A percentile compares a stretch with the other conserved stretches of the same genome.
phyloP scores from a whole-genome alignment of 169 alveolate species.

The Plasmodium gonderi region DNA sequence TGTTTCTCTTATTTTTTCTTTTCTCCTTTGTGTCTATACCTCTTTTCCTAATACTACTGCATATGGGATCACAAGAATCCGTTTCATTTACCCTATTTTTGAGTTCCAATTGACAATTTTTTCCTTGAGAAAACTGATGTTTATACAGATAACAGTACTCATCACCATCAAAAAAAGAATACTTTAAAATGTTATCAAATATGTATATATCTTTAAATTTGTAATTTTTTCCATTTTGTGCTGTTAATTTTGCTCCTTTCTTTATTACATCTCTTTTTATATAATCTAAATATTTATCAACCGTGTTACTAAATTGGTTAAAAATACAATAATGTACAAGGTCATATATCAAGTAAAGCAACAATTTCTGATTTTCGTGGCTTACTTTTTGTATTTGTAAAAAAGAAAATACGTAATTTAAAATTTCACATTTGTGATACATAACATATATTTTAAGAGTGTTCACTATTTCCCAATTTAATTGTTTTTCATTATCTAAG shows the following conservation, averaged over 20 bases:
- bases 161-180: constrained; percentile 71
- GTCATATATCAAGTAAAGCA: constrained; percentile 37
- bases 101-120: neutral
- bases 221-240: neutral
- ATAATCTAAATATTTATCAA: constrained; percentile 35
- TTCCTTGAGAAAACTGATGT: neutral
- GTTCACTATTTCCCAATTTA: constrained; percentile 47
- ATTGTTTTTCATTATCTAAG: constrained; percentile 54
- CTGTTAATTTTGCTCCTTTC: neutral
- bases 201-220: constrained; percentile 40
- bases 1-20: neutral
- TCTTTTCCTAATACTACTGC: neutral
- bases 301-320: constrained; percentile 20
- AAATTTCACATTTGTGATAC: constrained; percentile 64
- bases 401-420: constrained; percentile 68
- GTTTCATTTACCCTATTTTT: no score
- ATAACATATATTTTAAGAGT: constrained; percentile 47
- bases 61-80: neutral
- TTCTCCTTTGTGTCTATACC: no score
- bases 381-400: constrained; percentile 70
- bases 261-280: neutral
- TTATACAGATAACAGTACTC: constrained; percentile 50
- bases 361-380: constrained; percentile 54
- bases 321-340: constrained; percentile 40
- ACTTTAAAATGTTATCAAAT: constrained; percentile 50